Base-by-base conservation (phyloP, 371 early-diverging fungal species). In the Paraphysoderma sedebokerense region DNA sequence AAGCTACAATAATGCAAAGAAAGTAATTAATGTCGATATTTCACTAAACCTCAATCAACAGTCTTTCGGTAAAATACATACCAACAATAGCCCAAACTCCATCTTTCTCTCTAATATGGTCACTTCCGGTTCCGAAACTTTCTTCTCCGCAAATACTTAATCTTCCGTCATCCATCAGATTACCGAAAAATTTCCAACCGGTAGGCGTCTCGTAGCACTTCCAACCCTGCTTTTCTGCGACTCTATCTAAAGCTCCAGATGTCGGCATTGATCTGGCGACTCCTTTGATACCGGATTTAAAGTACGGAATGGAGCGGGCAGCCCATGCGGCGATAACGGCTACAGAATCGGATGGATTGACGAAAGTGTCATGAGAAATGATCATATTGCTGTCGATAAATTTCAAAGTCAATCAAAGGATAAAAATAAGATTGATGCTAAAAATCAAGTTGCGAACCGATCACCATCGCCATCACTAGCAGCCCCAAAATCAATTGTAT, bases 371-470 rank as follows among this genome's bases (percentile, higher is more conserved):
- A 50, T 82, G 5, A 19, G 7, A 6, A 46, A 46, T 22, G 24
- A 46, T 46, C 47, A 46, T 46, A 41, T 46, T 46, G 38, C 47
- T 32, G n/a, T n/a, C n/a, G n/a, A n/a, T n/a, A n/a, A n/a, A n/a
- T n/a, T n/a, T n/a, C n/a, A n/a, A 27, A 29, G 19, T 39, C 9
- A 7, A 46, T 13, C 28, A 13, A 28, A 23, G 28, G 35, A 15
- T 58, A 3, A 62, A 65, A 50, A 68, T n/a, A n/a, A n/a, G n/a
- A n/a, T n/a, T n/a, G n/a, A n/a, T 81, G 56, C 85, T 82, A 55
- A 93, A 84, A 38, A 96, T 85, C 97, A 96, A 92, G 72, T 96
- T 93, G 58, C 95, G 85, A n/a, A n/a, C n/a, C n/a, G n/a, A 55
- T 85, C 86, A 56, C 89, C 87, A 62, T 85, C 87, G 54, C 83